A percentile compares a stretch with the other conserved stretches of the same genome.
Evolutionary conservation across 352 stramenopile genomes (phyloP).

Genomic region (Phytopythium vexans): DNA sequence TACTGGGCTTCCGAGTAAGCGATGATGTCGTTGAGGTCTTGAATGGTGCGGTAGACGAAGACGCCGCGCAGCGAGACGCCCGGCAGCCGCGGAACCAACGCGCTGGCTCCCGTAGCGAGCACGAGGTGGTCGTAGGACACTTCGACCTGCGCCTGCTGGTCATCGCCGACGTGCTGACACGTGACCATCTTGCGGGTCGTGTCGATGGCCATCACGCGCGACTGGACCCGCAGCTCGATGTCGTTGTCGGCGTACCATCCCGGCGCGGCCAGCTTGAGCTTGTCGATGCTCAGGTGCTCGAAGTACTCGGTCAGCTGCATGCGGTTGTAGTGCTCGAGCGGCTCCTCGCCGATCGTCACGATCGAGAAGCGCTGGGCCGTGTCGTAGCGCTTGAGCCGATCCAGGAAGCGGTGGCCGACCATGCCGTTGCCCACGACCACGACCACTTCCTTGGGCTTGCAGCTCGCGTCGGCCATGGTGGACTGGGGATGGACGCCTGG

Average conservation of each 20-base stretch:
- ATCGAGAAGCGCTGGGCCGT: constrained; percentile 57
- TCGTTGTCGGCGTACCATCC: constrained; percentile 85
- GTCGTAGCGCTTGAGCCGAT: constrained; percentile 67
- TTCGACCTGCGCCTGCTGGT: constrained; percentile 31
- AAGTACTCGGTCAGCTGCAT: constrained; percentile 93
- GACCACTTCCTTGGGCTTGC: constrained; percentile 51
- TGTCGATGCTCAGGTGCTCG: constrained; percentile 85
- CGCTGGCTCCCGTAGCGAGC: constrained; percentile 87
- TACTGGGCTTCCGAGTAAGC: constrained; percentile 69
- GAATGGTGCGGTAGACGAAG: constrained; percentile 93
- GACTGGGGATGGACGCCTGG: constrained; percentile 1
- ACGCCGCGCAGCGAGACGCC: constrained; percentile 82
- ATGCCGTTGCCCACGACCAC: constrained; percentile 92
- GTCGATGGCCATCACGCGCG: constrained; percentile 79
- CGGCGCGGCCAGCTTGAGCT: constrained; percentile 77
- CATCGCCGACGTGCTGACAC: constrained; percentile 24
- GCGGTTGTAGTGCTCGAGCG: constrained; percentile 89
- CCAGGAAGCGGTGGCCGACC: constrained; percentile 90
- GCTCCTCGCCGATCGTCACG: constrained; percentile 91
- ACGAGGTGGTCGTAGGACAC: constrained; percentile 88
- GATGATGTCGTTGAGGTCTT: constrained; percentile 89
- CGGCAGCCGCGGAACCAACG: constrained; percentile 84
- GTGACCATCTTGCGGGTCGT: constrained; percentile 66
- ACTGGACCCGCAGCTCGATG: constrained; percentile 76
- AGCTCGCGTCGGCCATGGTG: constrained; percentile 11